These are phyloP conservation scores for Fomitopsis pulvina DNA, from an alignment of 768 basidiomycete genomes.

Conservation along the genomic window DNA sequence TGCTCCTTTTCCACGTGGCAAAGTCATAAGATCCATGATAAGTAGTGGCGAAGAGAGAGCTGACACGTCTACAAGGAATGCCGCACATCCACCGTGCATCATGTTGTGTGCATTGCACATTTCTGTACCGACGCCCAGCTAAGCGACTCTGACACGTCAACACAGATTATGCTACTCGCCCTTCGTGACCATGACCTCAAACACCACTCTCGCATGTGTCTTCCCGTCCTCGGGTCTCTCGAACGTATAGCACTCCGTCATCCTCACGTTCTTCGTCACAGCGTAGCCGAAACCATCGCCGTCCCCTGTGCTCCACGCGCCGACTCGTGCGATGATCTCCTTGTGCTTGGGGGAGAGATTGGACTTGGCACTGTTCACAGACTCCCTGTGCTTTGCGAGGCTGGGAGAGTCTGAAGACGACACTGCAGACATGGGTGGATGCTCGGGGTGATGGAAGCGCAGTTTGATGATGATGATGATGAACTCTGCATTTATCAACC, in stretches of 20 bases:
- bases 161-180: conserved; percentile 1
- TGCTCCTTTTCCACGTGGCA: conserved; percentile 12
- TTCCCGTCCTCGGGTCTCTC: conserved; percentile 11
- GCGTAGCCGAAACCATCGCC: neutral
- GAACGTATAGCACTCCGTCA: conserved; percentile 9
- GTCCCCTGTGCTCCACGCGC: neutral
- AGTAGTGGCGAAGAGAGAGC: too few relatives aligned
- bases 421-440: too few relatives aligned
- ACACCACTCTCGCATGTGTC: conserved; percentile 9
- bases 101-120: conserved; percentile 11
- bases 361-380: neutral
- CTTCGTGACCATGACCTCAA: conserved; percentile 7
- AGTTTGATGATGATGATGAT: too few relatives aligned
- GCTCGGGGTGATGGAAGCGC: too few relatives aligned
- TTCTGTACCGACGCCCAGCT: conserved; percentile 1
- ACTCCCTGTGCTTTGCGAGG: neutral
- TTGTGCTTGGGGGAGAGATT: neutral
- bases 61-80: conserved; percentile 15
- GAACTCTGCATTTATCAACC: too few relatives aligned
- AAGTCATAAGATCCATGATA: neutral
- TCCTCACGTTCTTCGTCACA: neutral
- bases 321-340: neutral
- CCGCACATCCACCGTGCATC: conserved; percentile 14
- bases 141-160: neutral
- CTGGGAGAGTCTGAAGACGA: too few relatives aligned